phyloP scores from a whole-genome alignment of 768 basidiomycete species.

The Astraeus odoratus region DNA sequence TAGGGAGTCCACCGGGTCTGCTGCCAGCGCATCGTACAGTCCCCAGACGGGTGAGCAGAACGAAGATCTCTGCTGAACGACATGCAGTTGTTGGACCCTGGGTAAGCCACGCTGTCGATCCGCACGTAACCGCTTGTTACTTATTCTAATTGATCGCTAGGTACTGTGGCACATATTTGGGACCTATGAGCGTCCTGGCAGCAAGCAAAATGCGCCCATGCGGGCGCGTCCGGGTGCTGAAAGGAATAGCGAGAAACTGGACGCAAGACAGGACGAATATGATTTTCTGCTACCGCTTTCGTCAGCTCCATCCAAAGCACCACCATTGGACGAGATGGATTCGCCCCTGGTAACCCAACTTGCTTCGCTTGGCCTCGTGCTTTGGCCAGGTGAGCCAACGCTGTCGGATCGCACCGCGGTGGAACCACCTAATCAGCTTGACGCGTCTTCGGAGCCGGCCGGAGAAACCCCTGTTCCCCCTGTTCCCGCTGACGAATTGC shows the following conservation, averaged over 20 bases:
- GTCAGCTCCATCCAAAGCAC: conserved; percentile 34
- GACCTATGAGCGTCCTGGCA: conserved; percentile 28
- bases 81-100: conserved; percentile 47
- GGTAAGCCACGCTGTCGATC: conserved; percentile 44
- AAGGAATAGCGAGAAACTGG: conserved; percentile 7
- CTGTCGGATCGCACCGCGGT: conserved; percentile 1
- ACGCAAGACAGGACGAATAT: conserved; percentile 37
- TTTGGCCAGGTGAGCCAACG: conserved; percentile 27
- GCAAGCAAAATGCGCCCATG: conserved; percentile 38
- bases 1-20: conserved; percentile 33
- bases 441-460: too few species aligned
- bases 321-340: conserved; percentile 39
- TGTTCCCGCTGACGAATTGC: too few species aligned
- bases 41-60: conserved; percentile 35
- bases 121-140: too few species aligned
- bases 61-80: conserved; percentile 42
- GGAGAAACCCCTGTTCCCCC: too few species aligned
- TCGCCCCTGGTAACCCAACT: conserved; percentile 42
- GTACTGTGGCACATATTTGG: conserved; percentile 40
- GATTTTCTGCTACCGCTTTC: conserved; percentile 43
- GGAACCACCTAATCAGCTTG: neutral
- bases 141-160: conserved; percentile 21
- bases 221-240: conserved; percentile 20
- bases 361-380: conserved; percentile 40
- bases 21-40: conserved; percentile 49